phyloP scores from a whole-genome alignment of 257 asterid genomes.

The Petunia axillaris region DNA sequence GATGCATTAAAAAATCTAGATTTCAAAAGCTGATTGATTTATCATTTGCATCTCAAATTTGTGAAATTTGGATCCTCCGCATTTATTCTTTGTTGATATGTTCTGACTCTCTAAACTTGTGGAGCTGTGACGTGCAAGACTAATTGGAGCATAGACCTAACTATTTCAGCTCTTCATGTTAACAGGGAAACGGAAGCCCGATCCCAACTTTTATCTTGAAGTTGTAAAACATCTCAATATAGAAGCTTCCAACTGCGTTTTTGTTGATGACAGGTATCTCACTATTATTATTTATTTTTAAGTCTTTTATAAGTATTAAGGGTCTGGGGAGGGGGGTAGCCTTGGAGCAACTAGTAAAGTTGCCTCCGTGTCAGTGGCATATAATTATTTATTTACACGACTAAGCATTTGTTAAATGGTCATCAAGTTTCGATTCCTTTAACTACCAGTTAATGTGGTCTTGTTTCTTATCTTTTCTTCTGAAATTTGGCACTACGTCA shows the following conservation, averaged over 20 bases:
- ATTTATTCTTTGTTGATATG: background rate
- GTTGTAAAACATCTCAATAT: slow-evolving; percentile 67
- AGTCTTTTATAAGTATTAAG: background rate
- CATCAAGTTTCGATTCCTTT: background rate
- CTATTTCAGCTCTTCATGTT: slow-evolving; percentile 16
- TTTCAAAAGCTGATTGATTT: background rate
- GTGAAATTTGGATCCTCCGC: background rate
- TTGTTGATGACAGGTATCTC: slow-evolving; percentile 84
- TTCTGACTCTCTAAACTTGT: background rate
- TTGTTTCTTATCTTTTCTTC: background rate
- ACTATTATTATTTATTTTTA: background rate
- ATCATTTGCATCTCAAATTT: slow-evolving; percentile 14
- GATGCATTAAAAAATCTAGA: background rate
- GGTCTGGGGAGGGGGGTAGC: background rate
- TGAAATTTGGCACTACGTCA: background rate
- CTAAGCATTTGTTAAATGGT: background rate
- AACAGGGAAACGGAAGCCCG: slow-evolving; percentile 93
- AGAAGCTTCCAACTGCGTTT: slow-evolving; percentile 66
- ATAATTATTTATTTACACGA: background rate
- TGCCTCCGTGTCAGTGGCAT: background rate
- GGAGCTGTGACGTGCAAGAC: background rate
- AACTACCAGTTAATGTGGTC: background rate
- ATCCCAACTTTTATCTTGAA: slow-evolving; percentile 69
- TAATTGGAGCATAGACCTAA: background rate
- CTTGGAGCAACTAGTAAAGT: too few relatives aligned